Base-by-base conservation (phyloP, 1,284 basidiomycete genomes). In the Ganoderma multipileum region DNA sequence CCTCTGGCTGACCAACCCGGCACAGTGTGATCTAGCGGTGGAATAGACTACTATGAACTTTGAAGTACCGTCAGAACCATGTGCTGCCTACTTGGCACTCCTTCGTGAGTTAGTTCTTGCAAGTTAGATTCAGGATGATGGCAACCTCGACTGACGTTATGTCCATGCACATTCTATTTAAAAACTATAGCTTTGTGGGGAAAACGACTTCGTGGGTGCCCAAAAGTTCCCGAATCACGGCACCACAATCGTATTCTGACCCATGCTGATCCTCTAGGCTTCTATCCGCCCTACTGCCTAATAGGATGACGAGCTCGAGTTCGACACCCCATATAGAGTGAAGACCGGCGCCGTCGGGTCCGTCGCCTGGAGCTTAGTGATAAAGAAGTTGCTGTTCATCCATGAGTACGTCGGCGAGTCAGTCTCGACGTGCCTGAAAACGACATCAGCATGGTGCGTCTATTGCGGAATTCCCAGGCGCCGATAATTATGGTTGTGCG, bases 341-440 rank as follows among this genome's bases (percentile, higher is more conserved):
- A 58, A 58, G 33, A 12, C 20, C 33, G 57, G 57, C n/a, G n/a
- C 9, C 33, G 36, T 33, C 7, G 57, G 57, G n/a, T 58, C 8
- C n/a, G 36, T 58, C 18, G 57, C 36, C 20, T 11, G 2, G 11
- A 58, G 57, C 18, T 12, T 58, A 18, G 36, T 58, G 57, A 58
- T 58, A n/a, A 58, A 58, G 57, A 58, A 58, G 36, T 58, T 58
- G 36, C 36, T 58, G 57, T 20, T 58, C 57, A 58, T 58, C 57
- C 57, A 58, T 14, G 57, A 58, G 57, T 58, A 58, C 57, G 36
- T 58, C 57, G 57, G 30, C 11, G 57, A 58, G 36, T 58, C 57
- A 36, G 57, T 58, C 36, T 58, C 57, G 28, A 58, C 57, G 36
- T 58, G 57, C 57, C 57, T 58, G 36, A 26, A 50, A 4, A 26